These are phyloP conservation scores for Umbelopsis vinacea DNA, from an alignment of 192 early-diverging fungal species.

Conservation along the genomic window DNA sequence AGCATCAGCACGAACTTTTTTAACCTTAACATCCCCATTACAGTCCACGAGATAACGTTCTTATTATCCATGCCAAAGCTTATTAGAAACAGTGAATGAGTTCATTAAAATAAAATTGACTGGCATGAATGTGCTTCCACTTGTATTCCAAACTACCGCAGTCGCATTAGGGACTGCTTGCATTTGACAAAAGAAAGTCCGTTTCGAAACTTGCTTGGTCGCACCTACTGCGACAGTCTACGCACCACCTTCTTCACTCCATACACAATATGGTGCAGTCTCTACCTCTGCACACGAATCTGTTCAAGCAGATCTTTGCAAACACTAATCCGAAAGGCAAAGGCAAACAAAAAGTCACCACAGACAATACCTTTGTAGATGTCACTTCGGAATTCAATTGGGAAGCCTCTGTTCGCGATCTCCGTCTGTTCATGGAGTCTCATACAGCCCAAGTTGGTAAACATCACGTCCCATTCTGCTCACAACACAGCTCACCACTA, in stretches of 20 bases:
- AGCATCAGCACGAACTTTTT: not conserved
- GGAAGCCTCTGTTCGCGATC: not conserved
- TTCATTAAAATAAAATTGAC: not conserved
- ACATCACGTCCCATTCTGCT: not conserved
- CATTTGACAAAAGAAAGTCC: not conserved
- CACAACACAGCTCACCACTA: not conserved
- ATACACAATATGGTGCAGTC: not conserved
- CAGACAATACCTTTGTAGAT: not conserved
- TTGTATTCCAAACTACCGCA: not conserved
- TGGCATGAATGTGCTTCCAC: not conserved
- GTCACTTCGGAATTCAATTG: not conserved
- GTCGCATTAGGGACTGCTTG: not conserved
- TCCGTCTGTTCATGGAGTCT: not conserved
- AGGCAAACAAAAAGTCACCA: not conserved
- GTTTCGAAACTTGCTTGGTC: not conserved
- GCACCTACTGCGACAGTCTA: constrained; percentile 3
- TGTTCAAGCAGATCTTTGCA: constrained; percentile 14
- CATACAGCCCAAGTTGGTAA: not conserved
- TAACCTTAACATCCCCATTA: not conserved
- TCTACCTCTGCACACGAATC: not conserved
- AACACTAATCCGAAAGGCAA: not conserved
- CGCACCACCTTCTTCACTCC: not conserved
- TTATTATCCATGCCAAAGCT: constrained; percentile 46
- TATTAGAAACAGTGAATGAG: not conserved
- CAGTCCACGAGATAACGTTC: constrained; percentile 50